Percentiles rank a stretch among this genome's conserved stretches.
These are phyloP conservation scores for Phlyctochytrium arcticum DNA, from an alignment of 192 early-diverging fungal genomes.

Conservation along the genomic window DNA sequence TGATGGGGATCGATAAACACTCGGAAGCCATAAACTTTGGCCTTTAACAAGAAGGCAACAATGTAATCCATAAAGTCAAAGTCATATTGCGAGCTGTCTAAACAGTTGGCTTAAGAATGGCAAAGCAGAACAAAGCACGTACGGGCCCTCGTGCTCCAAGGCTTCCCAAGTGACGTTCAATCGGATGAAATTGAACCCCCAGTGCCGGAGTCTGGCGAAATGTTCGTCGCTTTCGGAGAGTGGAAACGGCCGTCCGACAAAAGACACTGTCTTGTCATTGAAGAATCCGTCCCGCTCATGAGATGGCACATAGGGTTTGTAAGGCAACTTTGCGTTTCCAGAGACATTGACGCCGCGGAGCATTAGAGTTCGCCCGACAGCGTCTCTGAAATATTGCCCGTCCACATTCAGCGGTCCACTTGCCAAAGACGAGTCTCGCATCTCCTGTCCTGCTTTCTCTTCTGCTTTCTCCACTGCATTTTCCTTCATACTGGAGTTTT, in stretches of 20 bases:
- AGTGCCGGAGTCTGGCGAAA: conserved; percentile 59
- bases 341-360: conserved; percentile 75
- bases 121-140: conserved; percentile 2
- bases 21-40: conserved; percentile 68
- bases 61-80: conserved; percentile 72
- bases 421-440: too few relatives aligned
- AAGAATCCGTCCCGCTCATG: conserved; percentile 56
- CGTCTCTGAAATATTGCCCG: background rate
- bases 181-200: conserved; percentile 76
- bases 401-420: background rate
- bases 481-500: too few relatives aligned
- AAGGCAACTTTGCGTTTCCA: conserved; percentile 65
- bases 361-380: conserved; percentile 51
- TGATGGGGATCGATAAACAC: conserved; percentile 83
- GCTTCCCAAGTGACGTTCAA: conserved; percentile 79
- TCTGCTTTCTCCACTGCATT: too few relatives aligned
- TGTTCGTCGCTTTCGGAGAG: conserved; percentile 69
- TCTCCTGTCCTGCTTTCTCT: too few relatives aligned
- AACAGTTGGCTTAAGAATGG: background rate
- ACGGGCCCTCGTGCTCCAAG: conserved; percentile 43
- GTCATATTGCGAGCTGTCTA: conserved; percentile 57
- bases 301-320: conserved; percentile 29
- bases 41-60: conserved; percentile 56
- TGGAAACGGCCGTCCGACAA: conserved; percentile 74
- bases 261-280: conserved; percentile 64